Conservation (phyloP, 1,139 yeast genomes). For the Suhomyces terraborum region DNA sequence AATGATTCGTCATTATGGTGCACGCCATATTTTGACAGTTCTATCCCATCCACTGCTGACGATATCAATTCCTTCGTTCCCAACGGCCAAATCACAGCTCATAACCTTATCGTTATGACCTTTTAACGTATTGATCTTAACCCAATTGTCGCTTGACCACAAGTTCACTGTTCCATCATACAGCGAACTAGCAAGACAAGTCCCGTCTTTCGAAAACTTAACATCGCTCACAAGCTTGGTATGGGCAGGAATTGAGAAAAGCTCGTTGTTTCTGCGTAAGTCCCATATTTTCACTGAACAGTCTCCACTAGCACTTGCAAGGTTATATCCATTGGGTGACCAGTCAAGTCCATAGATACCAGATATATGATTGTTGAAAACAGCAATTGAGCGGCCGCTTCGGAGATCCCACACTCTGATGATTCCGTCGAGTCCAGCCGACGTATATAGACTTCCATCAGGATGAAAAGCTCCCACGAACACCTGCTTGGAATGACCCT, state of each 20-base stretch:
- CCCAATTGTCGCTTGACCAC: conserved; percentile 80
- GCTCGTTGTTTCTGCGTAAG: conserved; percentile 50
- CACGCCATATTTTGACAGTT: conserved; percentile 62
- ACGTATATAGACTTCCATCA: conserved; percentile 75
- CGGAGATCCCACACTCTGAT: conserved; percentile 86
- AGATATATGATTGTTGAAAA: conserved; percentile 66
- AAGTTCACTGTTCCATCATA: conserved; percentile 68
- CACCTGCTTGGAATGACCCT: conserved; percentile 83
- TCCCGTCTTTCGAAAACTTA: conserved; percentile 49
- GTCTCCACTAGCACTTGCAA: conserved; percentile 87
- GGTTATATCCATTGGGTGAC: conserved; percentile 71
- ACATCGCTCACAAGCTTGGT: conserved; percentile 71
- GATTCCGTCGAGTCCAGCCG: conserved; percentile 80
- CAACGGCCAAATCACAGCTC: conserved; percentile 58
- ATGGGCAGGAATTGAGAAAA: conserved; percentile 73
- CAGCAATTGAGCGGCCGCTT: conserved; percentile 66
- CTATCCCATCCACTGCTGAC: conserved; percentile 86
- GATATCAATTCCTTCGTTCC: conserved; percentile 38
- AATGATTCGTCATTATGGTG: too few relatives aligned
- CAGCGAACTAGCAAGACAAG: conserved; percentile 60
- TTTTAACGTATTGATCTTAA: conserved; percentile 50
- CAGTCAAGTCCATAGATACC: conserved; percentile 75
- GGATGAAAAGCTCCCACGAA: conserved; percentile 64
- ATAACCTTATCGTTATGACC: conserved; percentile 75
- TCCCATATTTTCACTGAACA: conserved; percentile 87